Evolutionary conservation across 805 yeast species (phyloP).

Genomic region (Saturnispora ahearnii): DNA sequence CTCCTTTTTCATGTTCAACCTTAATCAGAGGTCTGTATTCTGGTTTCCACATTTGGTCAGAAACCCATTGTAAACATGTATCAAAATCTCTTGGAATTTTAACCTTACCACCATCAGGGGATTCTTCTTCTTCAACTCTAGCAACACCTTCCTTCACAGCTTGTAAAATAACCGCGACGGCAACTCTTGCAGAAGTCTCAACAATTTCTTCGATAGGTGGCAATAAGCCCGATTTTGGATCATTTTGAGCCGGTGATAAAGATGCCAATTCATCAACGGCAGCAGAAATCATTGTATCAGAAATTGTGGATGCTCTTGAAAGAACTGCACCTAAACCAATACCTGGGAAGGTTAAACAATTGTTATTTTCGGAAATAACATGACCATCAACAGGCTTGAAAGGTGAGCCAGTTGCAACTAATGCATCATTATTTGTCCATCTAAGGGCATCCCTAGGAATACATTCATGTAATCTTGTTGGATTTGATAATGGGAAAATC

Average conservation of each 20-base stretch:
- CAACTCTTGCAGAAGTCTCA: slow-evolving; percentile 83
- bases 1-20: slow-evolving; percentile 62
- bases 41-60: slow-evolving; percentile 93
- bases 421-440: slow-evolving; percentile 88
- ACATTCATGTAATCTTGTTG: slow-evolving; percentile 93
- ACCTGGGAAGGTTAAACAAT: slow-evolving; percentile 97
- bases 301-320: slow-evolving; percentile 71
- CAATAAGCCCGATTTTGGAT: slow-evolving; percentile 70
- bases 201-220: slow-evolving; percentile 84
- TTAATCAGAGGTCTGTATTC: slow-evolving; percentile 79
- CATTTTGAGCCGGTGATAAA: slow-evolving; percentile 68
- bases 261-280: slow-evolving; percentile 88
- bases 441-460: slow-evolving; percentile 80
- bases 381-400: slow-evolving; percentile 88
- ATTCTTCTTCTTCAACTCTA: slow-evolving; percentile 60
- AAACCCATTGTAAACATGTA: slow-evolving; percentile 80
- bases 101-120: slow-evolving; percentile 60
- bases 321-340: slow-evolving; percentile 93
- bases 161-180: slow-evolving; percentile 86
- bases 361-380: slow-evolving; percentile 88
- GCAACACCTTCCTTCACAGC: slow-evolving; percentile 84
- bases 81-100: slow-evolving; percentile 73
- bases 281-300: slow-evolving; percentile 90
- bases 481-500: slow-evolving; percentile 92
- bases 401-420: slow-evolving; percentile 98